phyloP scores from a whole-genome alignment of 257 asterid species.

The Marsdenia floribunda region DNA sequence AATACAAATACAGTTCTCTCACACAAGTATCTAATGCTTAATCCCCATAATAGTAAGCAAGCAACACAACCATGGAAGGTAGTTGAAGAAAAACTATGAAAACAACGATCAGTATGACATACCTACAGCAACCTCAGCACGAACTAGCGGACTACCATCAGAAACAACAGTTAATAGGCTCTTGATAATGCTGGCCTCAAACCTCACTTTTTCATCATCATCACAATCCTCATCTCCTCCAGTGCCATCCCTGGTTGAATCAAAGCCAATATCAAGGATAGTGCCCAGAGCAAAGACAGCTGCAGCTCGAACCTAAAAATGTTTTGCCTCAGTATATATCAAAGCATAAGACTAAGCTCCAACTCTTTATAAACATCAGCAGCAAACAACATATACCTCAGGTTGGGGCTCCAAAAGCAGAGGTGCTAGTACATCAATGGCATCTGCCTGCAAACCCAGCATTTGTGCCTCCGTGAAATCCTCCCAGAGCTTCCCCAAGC shows the following conservation, averaged over 20 bases:
- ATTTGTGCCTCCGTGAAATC: conserved; percentile 85
- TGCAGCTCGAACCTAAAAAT: conserved; percentile 85
- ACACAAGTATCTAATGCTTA: background rate
- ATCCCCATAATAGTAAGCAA: background rate
- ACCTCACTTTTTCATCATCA: conserved; percentile 85
- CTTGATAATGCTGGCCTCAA: conserved; percentile 67
- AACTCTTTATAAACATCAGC: background rate
- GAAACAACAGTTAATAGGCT: conserved; percentile 72
- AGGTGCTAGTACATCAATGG: conserved; percentile 74
- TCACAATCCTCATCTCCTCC: conserved; percentile 76
- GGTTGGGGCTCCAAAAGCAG: conserved; percentile 95
- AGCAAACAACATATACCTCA: conserved; percentile 54
- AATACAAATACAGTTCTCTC: background rate
- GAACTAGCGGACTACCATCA: conserved; percentile 97
- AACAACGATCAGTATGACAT: conserved; percentile 20
- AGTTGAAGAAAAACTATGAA: background rate
- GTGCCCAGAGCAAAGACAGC: conserved; percentile 93
- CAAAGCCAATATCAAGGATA: conserved; percentile 74
- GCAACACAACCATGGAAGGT: background rate
- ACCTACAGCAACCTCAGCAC: conserved; percentile 99
- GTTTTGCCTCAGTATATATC: background rate
- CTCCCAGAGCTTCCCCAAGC: conserved; percentile 97
- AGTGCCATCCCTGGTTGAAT: conserved; percentile 65
- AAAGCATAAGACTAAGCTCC: background rate
- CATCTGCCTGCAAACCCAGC: conserved; percentile 79